Evolutionary conservation across 352 stramenopile species (phyloP), one percentile per base, ranked within the genome.

Genomic region (Globisporangium uncinulatum): DNA sequence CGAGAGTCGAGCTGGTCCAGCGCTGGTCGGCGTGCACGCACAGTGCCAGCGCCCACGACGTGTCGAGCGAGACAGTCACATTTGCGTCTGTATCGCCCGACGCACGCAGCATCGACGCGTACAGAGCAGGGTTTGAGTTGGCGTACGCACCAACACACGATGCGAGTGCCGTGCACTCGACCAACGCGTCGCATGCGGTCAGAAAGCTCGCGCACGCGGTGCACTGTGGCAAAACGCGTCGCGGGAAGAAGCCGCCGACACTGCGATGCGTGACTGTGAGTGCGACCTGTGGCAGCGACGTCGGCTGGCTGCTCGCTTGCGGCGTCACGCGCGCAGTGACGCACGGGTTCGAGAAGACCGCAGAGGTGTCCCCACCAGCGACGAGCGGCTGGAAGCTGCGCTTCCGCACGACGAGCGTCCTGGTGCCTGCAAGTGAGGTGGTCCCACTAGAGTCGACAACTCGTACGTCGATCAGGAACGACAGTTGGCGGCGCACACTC

Each of bases 111-210:
- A 59, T 9, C 20, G 46, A 61, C 11, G 56, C 36, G 46, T 56
- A 55, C 21, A 61, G 43, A 15, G 48, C 17, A 1, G 48, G 48
- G 11, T 55, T 15, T 4, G 32, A 21, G n/a, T 55, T 44, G 13
- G 15, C 21, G 21, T 36, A 37, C 15, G 46, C 29, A 6, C 46
- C 15, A 21, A 61, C 53, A 36, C 55, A 61, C 48, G 55, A 10
- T 1, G 55, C 53, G 36, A 61, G 29, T 19, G 55, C 55, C 17
- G 36, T 37, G n/a, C 55, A 61, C 37, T 61, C 55, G 46, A 61
- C 21, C 6, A 45, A 55, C 1, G 19, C 24, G 7, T 54, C 34
- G 19, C 55, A 61, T 17, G 17, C 20, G 24, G 41, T n/a, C 34
- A 61, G 10, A 7, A 41, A 24, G 29, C 24, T 34, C 4, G 29